phyloP scores from a whole-genome alignment of 2,329 filamentous ascomycete genomes.

The Alternaria viburni region DNA sequence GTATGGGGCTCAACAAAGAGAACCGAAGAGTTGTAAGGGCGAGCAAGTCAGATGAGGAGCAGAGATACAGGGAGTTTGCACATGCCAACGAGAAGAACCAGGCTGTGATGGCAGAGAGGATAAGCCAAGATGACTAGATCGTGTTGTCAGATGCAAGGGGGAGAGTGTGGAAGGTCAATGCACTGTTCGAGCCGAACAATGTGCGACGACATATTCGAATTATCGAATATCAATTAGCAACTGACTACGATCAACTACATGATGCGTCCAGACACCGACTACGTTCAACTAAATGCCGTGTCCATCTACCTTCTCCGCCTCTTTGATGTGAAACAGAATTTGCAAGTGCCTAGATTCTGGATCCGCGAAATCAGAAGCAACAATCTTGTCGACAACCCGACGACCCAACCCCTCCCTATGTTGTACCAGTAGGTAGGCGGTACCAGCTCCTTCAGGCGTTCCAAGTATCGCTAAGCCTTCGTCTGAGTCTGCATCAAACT shows the following conservation, averaged over 20 bases:
- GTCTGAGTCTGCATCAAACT: neutral
- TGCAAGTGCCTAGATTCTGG: neutral
- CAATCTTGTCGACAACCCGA: too few relatives aligned
- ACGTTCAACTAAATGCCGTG: neutral
- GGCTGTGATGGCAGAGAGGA: slow-evolving; percentile 4
- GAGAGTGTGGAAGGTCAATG: neutral
- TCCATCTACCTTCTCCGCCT: neutral
- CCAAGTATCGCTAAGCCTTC: neutral
- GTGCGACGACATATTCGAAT: neutral
- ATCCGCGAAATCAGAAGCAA: too few relatives aligned
- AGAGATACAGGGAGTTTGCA: slow-evolving; percentile 27
- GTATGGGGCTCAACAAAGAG: slow-evolving; percentile 42
- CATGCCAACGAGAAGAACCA: slow-evolving; percentile 16
- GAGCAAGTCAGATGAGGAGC: slow-evolving; percentile 29
- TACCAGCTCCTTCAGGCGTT: neutral
- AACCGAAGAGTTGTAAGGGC: slow-evolving; percentile 25
- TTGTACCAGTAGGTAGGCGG: neutral
- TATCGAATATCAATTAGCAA: neutral
- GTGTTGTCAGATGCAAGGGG: too few relatives aligned
- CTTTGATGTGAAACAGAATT: neutral
- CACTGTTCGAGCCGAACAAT: too few relatives aligned
- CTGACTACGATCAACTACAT: neutral
- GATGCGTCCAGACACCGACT: neutral
- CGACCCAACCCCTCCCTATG: neutral
- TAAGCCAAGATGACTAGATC: slow-evolving; percentile 5